A percentile compares a stretch with the other conserved stretches of the same genome.
Evolutionary conservation across 2,329 filamentous ascomycete species (phyloP).

Genomic region (Diaporthe aspalathi): DNA sequence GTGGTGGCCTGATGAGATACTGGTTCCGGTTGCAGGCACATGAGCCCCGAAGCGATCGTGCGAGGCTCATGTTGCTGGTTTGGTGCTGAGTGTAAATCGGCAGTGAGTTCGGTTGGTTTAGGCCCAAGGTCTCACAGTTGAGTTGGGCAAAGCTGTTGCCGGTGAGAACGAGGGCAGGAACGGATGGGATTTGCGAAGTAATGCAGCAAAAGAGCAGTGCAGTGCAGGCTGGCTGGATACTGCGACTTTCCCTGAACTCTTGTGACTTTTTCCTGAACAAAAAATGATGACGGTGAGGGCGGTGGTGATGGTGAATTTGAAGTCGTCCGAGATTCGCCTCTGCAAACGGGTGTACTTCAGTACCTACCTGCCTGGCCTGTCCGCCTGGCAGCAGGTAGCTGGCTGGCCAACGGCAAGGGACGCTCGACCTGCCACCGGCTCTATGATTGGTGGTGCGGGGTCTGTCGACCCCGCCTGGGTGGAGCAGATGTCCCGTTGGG

Average conservation of each 20-base stretch:
- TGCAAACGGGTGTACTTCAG: background rate
- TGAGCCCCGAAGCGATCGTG: slow-evolving; percentile 74
- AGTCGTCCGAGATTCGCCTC: background rate
- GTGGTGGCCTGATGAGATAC: slow-evolving; percentile 80
- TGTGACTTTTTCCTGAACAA: background rate
- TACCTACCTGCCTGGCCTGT: background rate
- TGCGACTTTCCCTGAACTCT: too few relatives aligned
- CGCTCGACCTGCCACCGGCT: background rate
- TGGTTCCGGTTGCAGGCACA: slow-evolving; percentile 89
- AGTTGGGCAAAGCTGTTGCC: background rate
- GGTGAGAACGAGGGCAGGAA: background rate
- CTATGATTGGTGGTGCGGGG: slow-evolving; percentile 3
- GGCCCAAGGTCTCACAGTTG: background rate
- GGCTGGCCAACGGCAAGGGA: slow-evolving; percentile 7
- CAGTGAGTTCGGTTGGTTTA: background rate
- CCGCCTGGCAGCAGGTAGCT: slow-evolving; percentile 1
- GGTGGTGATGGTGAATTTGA: slow-evolving; percentile 17
- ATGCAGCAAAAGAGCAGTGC: background rate
- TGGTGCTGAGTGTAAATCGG: background rate
- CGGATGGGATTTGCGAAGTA: too few relatives aligned
- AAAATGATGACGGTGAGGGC: background rate
- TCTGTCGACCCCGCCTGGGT: background rate
- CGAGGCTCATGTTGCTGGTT: slow-evolving; percentile 54
- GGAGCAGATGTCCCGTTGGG: background rate
- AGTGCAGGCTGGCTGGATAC: background rate